These are phyloP conservation scores for Colletotrichum sansevieriae DNA, from an alignment of 2,329 filamentous ascomycete species.

Conservation along the genomic window DNA sequence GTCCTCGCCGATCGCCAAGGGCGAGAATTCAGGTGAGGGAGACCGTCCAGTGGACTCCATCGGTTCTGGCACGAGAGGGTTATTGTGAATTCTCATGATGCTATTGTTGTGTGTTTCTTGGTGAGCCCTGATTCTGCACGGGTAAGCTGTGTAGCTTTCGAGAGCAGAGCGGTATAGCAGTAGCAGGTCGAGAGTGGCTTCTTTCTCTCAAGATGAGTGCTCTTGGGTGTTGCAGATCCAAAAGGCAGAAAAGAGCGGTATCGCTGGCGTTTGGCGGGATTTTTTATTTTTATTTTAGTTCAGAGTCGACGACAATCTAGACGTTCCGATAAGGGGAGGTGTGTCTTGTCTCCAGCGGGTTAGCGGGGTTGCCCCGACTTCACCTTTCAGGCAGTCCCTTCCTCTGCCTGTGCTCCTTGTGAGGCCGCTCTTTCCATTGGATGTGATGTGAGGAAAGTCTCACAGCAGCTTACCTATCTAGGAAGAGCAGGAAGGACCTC, in stretches of 20 bases:
- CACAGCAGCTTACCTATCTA: too few relatives aligned
- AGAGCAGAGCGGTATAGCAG: conserved; percentile 2
- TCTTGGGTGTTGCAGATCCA: conserved; percentile 13
- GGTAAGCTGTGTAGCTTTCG: conserved; percentile 1
- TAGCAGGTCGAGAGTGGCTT: neutral
- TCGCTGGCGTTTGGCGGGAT: conserved; percentile 18
- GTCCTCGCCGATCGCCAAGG: conserved; percentile 65
- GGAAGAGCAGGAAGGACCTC: too few relatives aligned
- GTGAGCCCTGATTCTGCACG: neutral
- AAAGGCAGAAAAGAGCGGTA: conserved; percentile 32
- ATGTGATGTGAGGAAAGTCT: too few relatives aligned
- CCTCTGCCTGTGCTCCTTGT: too few relatives aligned
- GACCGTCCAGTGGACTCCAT: conserved; percentile 45
- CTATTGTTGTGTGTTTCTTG: conserved; percentile 12
- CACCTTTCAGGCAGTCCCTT: too few relatives aligned
- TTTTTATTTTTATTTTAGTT: conserved; percentile 24
- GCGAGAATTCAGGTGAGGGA: conserved; percentile 64
- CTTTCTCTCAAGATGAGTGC: conserved; percentile 8
- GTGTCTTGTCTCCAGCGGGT: conserved; percentile 40
- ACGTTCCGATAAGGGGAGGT: conserved; percentile 40
- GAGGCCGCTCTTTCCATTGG: too few relatives aligned
- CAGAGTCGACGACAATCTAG: conserved; percentile 40
- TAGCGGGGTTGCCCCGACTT: conserved; percentile 41
- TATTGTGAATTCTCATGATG: conserved; percentile 40
- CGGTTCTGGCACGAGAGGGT: conserved; percentile 32